Percentiles rank a stretch among this genome's conserved stretches.
Conservation (phyloP, 192 early-diverging fungal genomes). For the Mortierella claussenii region DNA sequence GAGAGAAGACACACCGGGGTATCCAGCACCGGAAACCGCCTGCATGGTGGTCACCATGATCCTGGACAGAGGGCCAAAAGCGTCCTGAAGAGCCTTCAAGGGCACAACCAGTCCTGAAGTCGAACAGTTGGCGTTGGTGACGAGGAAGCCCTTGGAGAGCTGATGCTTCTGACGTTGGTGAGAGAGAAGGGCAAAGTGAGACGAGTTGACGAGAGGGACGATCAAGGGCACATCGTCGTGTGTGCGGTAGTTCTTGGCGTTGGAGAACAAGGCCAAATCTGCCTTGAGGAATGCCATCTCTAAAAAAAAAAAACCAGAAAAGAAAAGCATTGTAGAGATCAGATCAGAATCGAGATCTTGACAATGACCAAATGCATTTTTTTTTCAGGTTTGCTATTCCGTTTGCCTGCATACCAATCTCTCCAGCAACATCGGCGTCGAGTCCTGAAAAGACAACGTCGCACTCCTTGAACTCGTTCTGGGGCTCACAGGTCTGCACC, state of each 20-base stretch:
- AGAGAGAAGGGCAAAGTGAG: conserved; percentile 85
- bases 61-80: conserved; percentile 86
- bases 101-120: conserved; percentile 95
- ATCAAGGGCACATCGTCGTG: conserved; percentile 89
- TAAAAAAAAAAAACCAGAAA: conserved; percentile 23
- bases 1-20: conserved; percentile 94
- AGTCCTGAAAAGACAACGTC: conserved; percentile 96
- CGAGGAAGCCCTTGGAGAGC: conserved; percentile 83
- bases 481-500: conserved; percentile 79
- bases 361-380: not conserved
- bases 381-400: not conserved
- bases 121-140: conserved; percentile 99
- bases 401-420: conserved; percentile 67
- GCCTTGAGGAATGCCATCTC: conserved; percentile 90
- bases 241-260: conserved; percentile 97
- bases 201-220: conserved; percentile 92
- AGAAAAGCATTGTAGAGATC: not conserved
- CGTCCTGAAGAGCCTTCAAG: conserved; percentile 88
- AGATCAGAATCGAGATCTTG: not conserved
- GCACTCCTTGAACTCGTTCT: conserved; percentile 77
- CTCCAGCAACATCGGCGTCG: conserved; percentile 93
- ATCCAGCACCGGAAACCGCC: conserved; percentile 97
- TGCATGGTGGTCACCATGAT: conserved; percentile 94
- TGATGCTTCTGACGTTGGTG: conserved; percentile 73
- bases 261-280: conserved; percentile 93